Conservation (phyloP, 495 filamentous ascomycete genomes). For the Letharia lupina region DNA sequence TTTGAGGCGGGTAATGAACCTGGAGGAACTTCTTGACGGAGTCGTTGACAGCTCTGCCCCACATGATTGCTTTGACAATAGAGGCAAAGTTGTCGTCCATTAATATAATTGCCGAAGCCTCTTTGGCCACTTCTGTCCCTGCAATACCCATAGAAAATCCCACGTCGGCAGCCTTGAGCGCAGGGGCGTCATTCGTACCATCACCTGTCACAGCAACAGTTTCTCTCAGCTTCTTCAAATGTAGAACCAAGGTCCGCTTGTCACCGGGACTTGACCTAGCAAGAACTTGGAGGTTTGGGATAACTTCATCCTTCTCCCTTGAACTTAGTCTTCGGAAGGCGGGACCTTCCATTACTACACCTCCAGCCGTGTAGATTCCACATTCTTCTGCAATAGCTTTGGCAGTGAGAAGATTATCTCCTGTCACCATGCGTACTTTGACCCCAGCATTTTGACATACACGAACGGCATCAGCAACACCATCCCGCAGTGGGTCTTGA, state of each 20-base stretch:
- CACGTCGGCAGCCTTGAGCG: constrained; percentile 78
- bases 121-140: constrained; percentile 87
- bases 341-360: constrained; percentile 76
- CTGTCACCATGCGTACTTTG: constrained; percentile 84
- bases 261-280: constrained; percentile 80
- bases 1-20: constrained; percentile 32
- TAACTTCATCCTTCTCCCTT: constrained; percentile 56
- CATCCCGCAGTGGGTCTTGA: constrained; percentile 73
- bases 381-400: constrained; percentile 78
- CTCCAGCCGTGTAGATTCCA: constrained; percentile 68
- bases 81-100: constrained; percentile 93
- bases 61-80: constrained; percentile 79
- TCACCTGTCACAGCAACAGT: constrained; percentile 92
- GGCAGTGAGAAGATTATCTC: constrained; percentile 80
- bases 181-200: constrained; percentile 86
- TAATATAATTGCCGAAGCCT: constrained; percentile 86
- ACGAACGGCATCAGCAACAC: constrained; percentile 68
- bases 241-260: constrained; percentile 70
- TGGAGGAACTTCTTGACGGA: constrained; percentile 86
- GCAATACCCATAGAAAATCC: constrained; percentile 90
- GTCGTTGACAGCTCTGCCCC: constrained; percentile 85
- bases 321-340: constrained; percentile 63
- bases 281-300: constrained; percentile 74
- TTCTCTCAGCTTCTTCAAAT: constrained; percentile 75
- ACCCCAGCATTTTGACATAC: constrained; percentile 72